Evolutionary conservation across 164 flowering plant genomes (phyloP), one percentile per base, ranked within the genome.

Genomic region (Cinnamomum chago): DNA sequence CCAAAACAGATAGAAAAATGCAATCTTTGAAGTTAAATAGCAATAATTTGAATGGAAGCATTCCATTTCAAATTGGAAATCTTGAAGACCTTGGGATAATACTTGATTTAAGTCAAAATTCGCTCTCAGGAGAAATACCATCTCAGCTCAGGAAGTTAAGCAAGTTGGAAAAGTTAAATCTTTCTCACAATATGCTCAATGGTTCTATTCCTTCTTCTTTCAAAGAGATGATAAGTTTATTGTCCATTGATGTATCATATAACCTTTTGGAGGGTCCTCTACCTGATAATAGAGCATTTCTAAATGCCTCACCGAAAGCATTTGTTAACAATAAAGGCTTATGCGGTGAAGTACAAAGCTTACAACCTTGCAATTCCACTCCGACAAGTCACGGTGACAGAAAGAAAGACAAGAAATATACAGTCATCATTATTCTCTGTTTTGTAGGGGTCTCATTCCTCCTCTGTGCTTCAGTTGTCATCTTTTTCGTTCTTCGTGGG

Each of bases 261-360:
- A 76, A 76, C 22, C 28, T 27, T 24, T 52, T 76, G 3, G 67
- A 50, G 18, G 62, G 69, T n/a, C 65, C 74, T 47, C n/a, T 70
- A 3, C 66, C 66, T 1, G 1, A 20, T 27, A 68, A 65, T 15
- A 35, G 22, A 10, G 28, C 64, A 17, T 82, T 85, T 65, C 70
- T 58, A 25, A 2, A 70, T 6, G 75, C 81, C 2, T 30, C 78
- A 2, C 11, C 25, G 18, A 24, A 71, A 47, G 62, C 65, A 13
- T 77, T 64, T 22, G n/a, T 50, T 18, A 77, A 75, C 22, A 81
- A 82, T 27, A 14, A 74, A 14, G 81, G 80, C 28, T 58, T 84
- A 52, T 88, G 90, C 71, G 93, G 93, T 50, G 72, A 70, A 13
- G 80, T 68, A 28, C 23, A 72, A 67, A 88, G 88, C 1, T 33